Base-by-base conservation (phyloP, 108 stramenopile genomes). In the Cyclotella atomus region DNA sequence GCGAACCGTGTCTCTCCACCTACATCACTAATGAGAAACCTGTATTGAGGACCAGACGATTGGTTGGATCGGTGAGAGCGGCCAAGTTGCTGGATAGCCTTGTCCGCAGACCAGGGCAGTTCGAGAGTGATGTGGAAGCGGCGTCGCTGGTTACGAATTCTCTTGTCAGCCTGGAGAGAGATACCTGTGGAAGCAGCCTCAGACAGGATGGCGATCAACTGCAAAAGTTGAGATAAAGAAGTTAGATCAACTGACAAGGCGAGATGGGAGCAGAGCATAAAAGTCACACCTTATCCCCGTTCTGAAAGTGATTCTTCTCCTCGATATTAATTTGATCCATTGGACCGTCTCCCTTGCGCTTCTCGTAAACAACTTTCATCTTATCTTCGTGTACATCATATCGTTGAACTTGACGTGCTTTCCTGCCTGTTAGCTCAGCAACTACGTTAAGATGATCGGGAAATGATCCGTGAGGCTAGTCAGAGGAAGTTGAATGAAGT, bases 41-140 rank as follows among this genome's bases (percentile, higher is more conserved):
- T 79, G 57, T 87, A 89, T 19, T 73, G 60, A 16, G 88, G 88
- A 14, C 84, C 88, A 1, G 78, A 70, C 12, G 46, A 32, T 65
- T 87, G 84, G 34, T 85, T 89, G n/a, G 87, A 54, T 14, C 92
- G 65, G 54, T 93, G 92, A 14, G 87, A 74, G n/a, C 92, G 81
- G n/a, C 92, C 92, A 15, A 93, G 70, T 36, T 82, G 81, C 85
- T 93, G 92, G 38, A 91, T 87, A 3, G 89, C 89, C 57, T 88
- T 90, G 73, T 93, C 92, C 0, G 91, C 91, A 25, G 75, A 65
- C 92, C 92, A 93, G 44, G 92, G 87, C 2, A 93, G 83, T 80
- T 93, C 92, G 43, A 91, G 59, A 28, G 90, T 91, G 45, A 91
- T 83, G 77, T 93, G 92, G 2, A 89, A 78, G 10, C 92, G 78